Percentiles rank a stretch among this genome's conserved stretches.
Evolutionary conservation across 2,329 filamentous ascomycete genomes (phyloP).

Genomic region (Alternaria ventricosa): DNA sequence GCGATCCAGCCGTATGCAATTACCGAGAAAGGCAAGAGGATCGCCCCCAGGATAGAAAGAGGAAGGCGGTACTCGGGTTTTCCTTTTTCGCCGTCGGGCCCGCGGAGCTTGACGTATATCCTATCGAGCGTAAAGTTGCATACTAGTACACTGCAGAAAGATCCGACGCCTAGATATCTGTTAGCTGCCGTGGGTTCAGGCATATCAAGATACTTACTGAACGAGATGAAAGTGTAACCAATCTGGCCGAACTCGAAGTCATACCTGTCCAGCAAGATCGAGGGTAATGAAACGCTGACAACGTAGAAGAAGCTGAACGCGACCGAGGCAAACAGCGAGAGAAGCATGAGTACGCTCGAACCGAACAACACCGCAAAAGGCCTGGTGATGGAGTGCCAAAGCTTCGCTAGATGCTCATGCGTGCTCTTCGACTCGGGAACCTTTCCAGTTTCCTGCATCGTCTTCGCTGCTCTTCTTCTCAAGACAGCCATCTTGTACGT

Average conservation of each 20-base stretch:
- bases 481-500: constrained; percentile 68
- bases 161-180: constrained; percentile 53
- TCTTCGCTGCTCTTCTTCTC: constrained; percentile 28
- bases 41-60: constrained; percentile 56
- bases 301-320: constrained; percentile 56
- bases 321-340: constrained; percentile 54
- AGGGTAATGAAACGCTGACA: constrained; percentile 54
- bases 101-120: constrained; percentile 60
- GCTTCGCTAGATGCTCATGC: constrained; percentile 29
- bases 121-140: constrained; percentile 61
- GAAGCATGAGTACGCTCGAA: constrained; percentile 62
- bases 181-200: neutral
- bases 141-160: constrained; percentile 55
- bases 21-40: constrained; percentile 56
- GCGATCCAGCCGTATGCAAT: constrained; percentile 61
- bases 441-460: constrained; percentile 16
- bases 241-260: constrained; percentile 57
- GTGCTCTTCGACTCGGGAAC: constrained; percentile 13
- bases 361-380: constrained; percentile 53
- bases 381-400: constrained; percentile 50
- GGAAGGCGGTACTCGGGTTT: constrained; percentile 64
- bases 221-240: constrained; percentile 62
- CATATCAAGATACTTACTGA: constrained; percentile 51
- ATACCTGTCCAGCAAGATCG: constrained; percentile 52
- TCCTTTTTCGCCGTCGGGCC: constrained; percentile 50